phyloP scores from a whole-genome alignment of 495 filamentous ascomycete species.

The Tuber aestivum region DNA sequence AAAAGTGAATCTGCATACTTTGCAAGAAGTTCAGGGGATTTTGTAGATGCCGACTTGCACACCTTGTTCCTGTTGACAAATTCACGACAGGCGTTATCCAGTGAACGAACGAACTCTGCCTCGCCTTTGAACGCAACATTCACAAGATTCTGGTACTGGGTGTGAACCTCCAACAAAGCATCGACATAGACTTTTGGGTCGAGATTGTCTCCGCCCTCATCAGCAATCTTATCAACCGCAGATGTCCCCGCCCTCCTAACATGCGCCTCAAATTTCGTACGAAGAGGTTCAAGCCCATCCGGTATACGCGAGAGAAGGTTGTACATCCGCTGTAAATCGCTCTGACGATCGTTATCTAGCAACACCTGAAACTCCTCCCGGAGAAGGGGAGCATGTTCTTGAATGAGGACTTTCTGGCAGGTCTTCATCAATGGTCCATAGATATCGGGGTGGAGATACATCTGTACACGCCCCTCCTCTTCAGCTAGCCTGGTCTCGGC shows the following conservation, averaged over 20 bases:
- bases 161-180: conserved; percentile 87
- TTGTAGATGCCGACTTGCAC: conserved; percentile 83
- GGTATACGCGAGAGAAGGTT: conserved; percentile 81
- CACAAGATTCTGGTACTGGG: conserved; percentile 83
- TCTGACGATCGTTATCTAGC: conserved; percentile 89
- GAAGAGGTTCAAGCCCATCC: conserved; percentile 84
- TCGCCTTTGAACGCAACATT: conserved; percentile 90
- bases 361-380: conserved; percentile 94
- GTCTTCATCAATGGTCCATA: conserved; percentile 72
- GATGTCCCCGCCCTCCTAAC: conserved; percentile 80
- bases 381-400: conserved; percentile 72
- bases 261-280: conserved; percentile 83
- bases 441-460: conserved; percentile 90
- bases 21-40: conserved; percentile 87
- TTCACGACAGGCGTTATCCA: conserved; percentile 95
- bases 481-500: conserved; percentile 85
- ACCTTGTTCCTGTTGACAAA: conserved; percentile 97
- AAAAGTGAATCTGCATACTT: conserved; percentile 93
- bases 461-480: conserved; percentile 86
- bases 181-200: conserved; percentile 97
- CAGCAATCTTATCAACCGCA: conserved; percentile 85
- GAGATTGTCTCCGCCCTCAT: conserved; percentile 72
- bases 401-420: conserved; percentile 84
- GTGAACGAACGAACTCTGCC: conserved; percentile 90
- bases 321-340: conserved; percentile 96